phyloP scores from a whole-genome alignment of 345 rosid genomes.

The Rhizophora apiculata region DNA sequence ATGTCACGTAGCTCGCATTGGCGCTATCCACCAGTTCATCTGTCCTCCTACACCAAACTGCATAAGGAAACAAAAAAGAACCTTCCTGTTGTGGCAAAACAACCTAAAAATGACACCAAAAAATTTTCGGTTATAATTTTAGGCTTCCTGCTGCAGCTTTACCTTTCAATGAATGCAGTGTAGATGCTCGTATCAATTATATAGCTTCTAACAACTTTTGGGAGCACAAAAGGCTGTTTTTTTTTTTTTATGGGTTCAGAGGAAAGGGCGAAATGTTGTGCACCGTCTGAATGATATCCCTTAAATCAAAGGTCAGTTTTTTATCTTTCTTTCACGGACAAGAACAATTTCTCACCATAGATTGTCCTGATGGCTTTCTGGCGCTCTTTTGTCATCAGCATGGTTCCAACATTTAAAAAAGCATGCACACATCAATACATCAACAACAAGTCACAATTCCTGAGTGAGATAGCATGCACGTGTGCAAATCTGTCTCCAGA shows the following conservation, averaged over 20 bases:
- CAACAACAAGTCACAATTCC: background rate
- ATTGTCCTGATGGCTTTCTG: constrained; percentile 68
- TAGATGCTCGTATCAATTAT: too few species aligned
- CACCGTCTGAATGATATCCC: too few species aligned
- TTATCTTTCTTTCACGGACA: background rate
- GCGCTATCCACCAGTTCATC: constrained; percentile 64
- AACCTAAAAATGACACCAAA: too few species aligned
- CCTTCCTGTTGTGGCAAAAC: background rate
- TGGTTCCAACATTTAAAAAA: constrained; percentile 39
- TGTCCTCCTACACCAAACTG: constrained; percentile 69
- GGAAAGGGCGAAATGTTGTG: too few species aligned
- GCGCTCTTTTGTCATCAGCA: constrained; percentile 56
- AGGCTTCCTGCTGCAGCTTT: too few species aligned
- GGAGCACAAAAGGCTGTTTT: too few species aligned
- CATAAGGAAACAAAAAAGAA: background rate
- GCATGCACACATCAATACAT: background rate
- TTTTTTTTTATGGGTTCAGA: too few species aligned
- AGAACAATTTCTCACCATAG: constrained; percentile 39
- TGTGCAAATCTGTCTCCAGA: too few species aligned
- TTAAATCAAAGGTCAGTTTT: background rate
- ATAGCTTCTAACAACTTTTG: too few species aligned
- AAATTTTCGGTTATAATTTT: too few species aligned
- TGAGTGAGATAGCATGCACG: too few species aligned
- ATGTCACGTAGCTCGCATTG: constrained; percentile 36
- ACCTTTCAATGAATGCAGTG: too few species aligned